Conservation (phyloP, 129 eudicot species). For the sunflower (Helianthus annuus) region DNA sequence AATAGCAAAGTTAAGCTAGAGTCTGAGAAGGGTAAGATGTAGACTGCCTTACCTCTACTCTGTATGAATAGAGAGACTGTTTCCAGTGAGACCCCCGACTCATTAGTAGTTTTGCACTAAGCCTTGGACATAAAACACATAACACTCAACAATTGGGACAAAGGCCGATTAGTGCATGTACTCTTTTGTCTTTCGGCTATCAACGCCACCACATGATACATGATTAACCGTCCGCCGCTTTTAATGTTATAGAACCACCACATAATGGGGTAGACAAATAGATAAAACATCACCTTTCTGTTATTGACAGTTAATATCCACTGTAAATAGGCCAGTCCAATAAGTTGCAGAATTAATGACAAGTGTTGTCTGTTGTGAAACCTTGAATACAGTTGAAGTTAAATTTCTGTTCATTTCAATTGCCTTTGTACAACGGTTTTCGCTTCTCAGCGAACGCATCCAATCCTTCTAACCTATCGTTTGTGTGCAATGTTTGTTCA, state of each 20-base stretch:
- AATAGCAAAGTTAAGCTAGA: too few relatives aligned
- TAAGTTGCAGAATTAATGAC: neutral
- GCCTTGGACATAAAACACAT: too few relatives aligned
- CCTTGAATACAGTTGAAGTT: slow-evolving; percentile 1
- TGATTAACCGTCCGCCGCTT: too few relatives aligned
- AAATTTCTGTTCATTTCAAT: slow-evolving; percentile 35
- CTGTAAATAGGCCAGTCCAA: neutral
- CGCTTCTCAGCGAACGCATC: slow-evolving; percentile 94
- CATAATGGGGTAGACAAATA: neutral
- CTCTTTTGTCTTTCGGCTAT: too few relatives aligned
- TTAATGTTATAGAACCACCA: neutral
- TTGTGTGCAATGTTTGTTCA: slow-evolving; percentile 61
- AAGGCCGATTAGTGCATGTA: too few relatives aligned
- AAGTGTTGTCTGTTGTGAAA: neutral
- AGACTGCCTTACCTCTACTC: too few relatives aligned
- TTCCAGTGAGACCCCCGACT: too few relatives aligned
- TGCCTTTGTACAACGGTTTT: slow-evolving; percentile 70
- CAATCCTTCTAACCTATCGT: slow-evolving; percentile 89
- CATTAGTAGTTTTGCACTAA: too few relatives aligned
- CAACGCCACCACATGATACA: too few relatives aligned
- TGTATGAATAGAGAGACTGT: too few relatives aligned
- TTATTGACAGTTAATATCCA: neutral
- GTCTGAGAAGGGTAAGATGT: too few relatives aligned
- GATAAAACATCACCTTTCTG: neutral
- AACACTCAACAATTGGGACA: too few relatives aligned